A percentile compares a stretch with the other conserved stretches of the same genome.
These are phyloP conservation scores for Phytophthora crassamura DNA, from an alignment of 352 stramenopile species.

Conservation along the genomic window DNA sequence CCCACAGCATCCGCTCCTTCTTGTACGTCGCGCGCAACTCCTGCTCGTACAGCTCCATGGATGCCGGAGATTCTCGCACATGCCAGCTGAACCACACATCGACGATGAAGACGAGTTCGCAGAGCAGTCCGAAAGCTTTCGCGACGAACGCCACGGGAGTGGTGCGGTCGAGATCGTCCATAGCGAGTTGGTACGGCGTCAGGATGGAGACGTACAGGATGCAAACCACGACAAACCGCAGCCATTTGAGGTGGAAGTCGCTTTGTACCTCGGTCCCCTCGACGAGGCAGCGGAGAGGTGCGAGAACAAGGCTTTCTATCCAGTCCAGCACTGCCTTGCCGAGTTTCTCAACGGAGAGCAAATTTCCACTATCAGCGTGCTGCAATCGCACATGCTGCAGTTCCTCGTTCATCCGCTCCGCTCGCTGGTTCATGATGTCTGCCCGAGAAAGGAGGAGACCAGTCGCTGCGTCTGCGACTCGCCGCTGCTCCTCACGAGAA, in stretches of 20 bases:
- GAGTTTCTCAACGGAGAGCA: neutral
- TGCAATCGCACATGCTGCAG: conserved; percentile 14
- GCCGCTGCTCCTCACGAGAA: conserved; percentile 20
- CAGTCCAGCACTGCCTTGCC: neutral
- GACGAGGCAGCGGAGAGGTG: conserved; percentile 10
- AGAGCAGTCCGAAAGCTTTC: conserved; percentile 37
- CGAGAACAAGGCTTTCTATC: conserved; percentile 1
- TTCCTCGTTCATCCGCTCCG: conserved; percentile 21
- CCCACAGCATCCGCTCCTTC: conserved; percentile 54
- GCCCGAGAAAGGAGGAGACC: conserved; percentile 21
- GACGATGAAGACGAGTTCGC: conserved; percentile 49
- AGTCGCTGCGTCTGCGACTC: conserved; percentile 10
- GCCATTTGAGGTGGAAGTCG: conserved; percentile 48
- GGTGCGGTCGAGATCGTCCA: conserved; percentile 41
- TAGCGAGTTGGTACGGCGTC: conserved; percentile 53
- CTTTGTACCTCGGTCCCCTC: conserved; percentile 51
- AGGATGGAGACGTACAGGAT: conserved; percentile 52
- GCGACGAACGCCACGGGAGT: conserved; percentile 11
- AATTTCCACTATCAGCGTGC: neutral
- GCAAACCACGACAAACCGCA: conserved; percentile 34
- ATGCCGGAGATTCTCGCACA: conserved; percentile 35
- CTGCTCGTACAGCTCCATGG: conserved; percentile 66
- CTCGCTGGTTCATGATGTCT: conserved; percentile 27
- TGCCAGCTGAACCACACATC: conserved; percentile 60
- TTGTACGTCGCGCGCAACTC: conserved; percentile 38